A percentile compares a stretch with the other conserved stretches of the same genome.
Evolutionary conservation across 345 rosid species (phyloP).

Genomic region (Hirschfeldia incana): DNA sequence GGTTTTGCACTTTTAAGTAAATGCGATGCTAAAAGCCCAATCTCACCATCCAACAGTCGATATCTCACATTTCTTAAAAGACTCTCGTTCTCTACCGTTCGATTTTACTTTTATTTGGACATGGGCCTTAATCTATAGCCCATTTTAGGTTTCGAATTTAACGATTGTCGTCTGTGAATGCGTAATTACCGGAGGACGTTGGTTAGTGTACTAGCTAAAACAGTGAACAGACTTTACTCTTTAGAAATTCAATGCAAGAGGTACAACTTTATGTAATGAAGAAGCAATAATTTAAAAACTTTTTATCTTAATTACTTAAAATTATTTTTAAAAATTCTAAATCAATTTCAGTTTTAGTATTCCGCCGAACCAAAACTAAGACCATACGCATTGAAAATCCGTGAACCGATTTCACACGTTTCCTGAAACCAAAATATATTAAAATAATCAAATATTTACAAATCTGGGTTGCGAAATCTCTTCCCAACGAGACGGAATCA

Average conservation of each 20-base stretch:
- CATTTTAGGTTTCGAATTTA: not conserved
- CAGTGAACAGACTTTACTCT: not conserved
- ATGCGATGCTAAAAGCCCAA: slow-evolving; percentile 19
- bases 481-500: too few relatives aligned
- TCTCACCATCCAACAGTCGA: slow-evolving; percentile 19
- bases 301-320: too few relatives aligned
- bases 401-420: too few relatives aligned
- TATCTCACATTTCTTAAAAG: not conserved
- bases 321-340: too few relatives aligned
- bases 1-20: slow-evolving; percentile 34
- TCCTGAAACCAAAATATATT: too few relatives aligned
- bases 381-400: too few relatives aligned
- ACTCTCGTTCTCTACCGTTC: slow-evolving; percentile 15
- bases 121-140: slow-evolving; percentile 30
- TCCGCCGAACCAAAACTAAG: too few relatives aligned
- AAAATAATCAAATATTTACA: too few relatives aligned
- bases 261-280: not conserved
- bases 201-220: too few relatives aligned
- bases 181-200: not conserved
- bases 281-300: not conserved
- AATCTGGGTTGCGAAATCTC: too few relatives aligned
- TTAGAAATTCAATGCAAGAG: not conserved
- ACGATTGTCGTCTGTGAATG: not conserved
- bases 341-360: too few relatives aligned
- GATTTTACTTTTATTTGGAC: not conserved